A percentile compares a stretch with the other conserved stretches of the same genome.
These are phyloP conservation scores for Sambucus nigra DNA, from an alignment of 129 eudicot genomes.

Conservation along the genomic window DNA sequence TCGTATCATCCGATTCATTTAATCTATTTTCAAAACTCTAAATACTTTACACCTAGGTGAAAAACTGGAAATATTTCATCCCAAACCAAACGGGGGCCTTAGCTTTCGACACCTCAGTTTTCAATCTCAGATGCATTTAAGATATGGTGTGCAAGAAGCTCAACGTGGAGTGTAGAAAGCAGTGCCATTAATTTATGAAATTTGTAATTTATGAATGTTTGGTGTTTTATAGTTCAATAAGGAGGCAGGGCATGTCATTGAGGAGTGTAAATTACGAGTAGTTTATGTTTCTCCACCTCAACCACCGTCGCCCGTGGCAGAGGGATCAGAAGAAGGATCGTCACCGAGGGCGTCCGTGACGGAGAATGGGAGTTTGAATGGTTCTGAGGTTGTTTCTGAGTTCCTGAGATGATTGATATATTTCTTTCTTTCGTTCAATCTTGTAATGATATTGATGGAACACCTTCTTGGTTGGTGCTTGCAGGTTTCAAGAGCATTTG, in stretches of 20 bases:
- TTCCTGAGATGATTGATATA: conserved; percentile 2
- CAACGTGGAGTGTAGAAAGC: neutral
- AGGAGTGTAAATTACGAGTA: conserved; percentile 85
- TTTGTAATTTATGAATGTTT: conserved; percentile 3
- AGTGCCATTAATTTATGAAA: neutral
- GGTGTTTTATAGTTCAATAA: conserved; percentile 50
- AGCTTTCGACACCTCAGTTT: neutral
- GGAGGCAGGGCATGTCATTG: conserved; percentile 57
- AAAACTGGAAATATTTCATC: no score
- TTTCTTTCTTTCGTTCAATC: neutral
- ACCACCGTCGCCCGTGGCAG: conserved; percentile 58
- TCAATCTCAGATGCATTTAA: neutral
- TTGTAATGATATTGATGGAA: conserved; percentile 4
- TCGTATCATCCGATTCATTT: conserved; percentile 5
- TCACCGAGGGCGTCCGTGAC: conserved; percentile 30
- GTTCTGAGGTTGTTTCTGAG: conserved; percentile 29
- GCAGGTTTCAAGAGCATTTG: conserved; percentile 34
- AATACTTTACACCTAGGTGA: no score
- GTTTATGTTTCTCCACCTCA: conserved; percentile 53
- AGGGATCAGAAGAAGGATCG: conserved; percentile 60
- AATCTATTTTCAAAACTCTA: no score
- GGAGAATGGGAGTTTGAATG: conserved; percentile 36
- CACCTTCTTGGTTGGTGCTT: neutral
- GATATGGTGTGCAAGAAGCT: neutral
- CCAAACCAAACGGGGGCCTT: no score